These are phyloP conservation scores for Leishmania tarentolae DNA, from an alignment of 208 protist species.

Conservation along the genomic window DNA sequence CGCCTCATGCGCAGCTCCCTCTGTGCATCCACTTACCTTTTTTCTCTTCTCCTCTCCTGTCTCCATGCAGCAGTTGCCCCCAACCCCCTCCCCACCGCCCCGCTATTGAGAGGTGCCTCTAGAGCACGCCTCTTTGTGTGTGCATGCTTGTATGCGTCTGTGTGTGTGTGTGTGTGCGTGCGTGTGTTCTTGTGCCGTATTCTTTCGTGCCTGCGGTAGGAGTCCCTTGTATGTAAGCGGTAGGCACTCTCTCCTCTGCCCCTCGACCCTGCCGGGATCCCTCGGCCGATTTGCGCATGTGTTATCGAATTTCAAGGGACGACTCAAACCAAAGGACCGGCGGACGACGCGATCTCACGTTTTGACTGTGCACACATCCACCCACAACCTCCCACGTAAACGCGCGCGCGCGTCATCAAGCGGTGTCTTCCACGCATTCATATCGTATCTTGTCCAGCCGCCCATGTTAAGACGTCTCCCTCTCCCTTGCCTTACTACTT, in stretches of 20 bases:
- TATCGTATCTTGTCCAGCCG: background rate
- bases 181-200: background rate
- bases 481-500: background rate
- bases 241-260: too few species aligned
- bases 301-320: background rate
- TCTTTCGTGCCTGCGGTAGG: background rate
- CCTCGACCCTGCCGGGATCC: too few species aligned
- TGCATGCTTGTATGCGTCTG: background rate
- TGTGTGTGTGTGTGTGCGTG: background rate
- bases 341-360: background rate
- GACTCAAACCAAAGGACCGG: background rate
- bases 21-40: background rate
- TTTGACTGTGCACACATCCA: background rate
- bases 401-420: background rate
- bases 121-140: background rate
- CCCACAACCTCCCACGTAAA: background rate
- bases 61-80: background rate
- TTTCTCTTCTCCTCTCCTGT: background rate
- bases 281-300: background rate
- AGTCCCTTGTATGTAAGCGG: too few species aligned
- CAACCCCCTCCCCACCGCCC: too few species aligned
- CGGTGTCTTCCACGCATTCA: background rate
- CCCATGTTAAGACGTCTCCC: background rate
- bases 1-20: background rate
- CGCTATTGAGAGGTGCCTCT: background rate